phyloP scores from a whole-genome alignment of 2,329 filamentous ascomycete genomes.

The Curvularia hawaiiensis region DNA sequence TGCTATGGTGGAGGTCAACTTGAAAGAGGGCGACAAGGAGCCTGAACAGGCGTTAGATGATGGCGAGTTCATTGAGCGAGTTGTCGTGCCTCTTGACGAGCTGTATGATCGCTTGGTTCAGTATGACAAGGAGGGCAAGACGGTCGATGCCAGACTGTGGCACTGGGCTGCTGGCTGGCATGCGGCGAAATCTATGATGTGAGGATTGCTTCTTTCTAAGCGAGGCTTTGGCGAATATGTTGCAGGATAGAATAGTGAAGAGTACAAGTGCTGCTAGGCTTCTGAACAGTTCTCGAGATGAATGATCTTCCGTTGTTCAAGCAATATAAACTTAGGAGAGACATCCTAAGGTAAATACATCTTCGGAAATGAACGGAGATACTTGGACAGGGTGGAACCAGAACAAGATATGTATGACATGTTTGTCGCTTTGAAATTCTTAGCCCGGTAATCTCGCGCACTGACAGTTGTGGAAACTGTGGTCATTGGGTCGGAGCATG shows the following conservation, averaged over 20 bases:
- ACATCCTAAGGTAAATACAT: neutral
- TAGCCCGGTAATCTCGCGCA: neutral
- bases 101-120: constrained; percentile 60
- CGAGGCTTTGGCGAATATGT: neutral
- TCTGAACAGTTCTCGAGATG: neutral
- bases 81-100: constrained; percentile 62
- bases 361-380: too few species aligned
- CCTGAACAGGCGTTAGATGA: constrained; percentile 65
- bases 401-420: neutral
- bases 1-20: constrained; percentile 63
- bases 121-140: constrained; percentile 55
- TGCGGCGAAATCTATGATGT: constrained; percentile 49
- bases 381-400: too few species aligned
- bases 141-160: constrained; percentile 63
- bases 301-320: neutral
- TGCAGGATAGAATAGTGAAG: neutral
- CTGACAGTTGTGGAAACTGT: neutral
- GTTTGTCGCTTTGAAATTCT: neutral
- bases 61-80: constrained; percentile 66
- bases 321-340: neutral
- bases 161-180: constrained; percentile 65
- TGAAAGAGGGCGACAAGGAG: constrained; percentile 55
- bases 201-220: neutral
- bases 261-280: neutral
- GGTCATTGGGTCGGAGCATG: neutral